Conservation (phyloP, 2,329 filamentous ascomycete species). For the Colletotrichum euphorbiae region DNA sequence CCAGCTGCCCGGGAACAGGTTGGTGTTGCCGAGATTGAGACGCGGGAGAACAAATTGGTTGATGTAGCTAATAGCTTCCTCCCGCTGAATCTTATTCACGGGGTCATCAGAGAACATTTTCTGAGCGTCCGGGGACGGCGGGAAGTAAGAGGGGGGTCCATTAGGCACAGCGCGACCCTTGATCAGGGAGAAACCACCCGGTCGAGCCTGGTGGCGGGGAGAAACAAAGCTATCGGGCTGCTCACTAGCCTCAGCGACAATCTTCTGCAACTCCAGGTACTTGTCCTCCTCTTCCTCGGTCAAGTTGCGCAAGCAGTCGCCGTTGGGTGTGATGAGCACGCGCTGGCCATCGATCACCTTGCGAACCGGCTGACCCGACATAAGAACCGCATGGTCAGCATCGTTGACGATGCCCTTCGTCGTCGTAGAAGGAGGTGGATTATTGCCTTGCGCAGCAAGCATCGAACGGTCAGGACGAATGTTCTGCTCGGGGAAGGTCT, state of each 20-base stretch:
- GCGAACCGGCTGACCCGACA: constrained; percentile 68
- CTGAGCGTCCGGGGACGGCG: constrained; percentile 58
- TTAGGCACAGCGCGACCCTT: constrained; percentile 74
- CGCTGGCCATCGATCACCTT: constrained; percentile 74
- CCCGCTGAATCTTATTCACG: constrained; percentile 73
- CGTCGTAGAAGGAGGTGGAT: constrained; percentile 41
- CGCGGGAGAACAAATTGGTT: constrained; percentile 75
- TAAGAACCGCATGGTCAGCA: constrained; percentile 66
- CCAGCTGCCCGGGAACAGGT: constrained; percentile 50
- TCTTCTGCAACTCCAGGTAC: constrained; percentile 76
- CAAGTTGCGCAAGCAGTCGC: constrained; percentile 80
- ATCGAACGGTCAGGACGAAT: constrained; percentile 20
- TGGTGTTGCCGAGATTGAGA: constrained; percentile 64
- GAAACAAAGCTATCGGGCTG: constrained; percentile 68
- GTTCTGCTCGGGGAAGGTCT: constrained; percentile 47
- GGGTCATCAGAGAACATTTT: constrained; percentile 61
- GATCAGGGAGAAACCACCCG: constrained; percentile 70
- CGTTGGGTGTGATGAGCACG: constrained; percentile 80
- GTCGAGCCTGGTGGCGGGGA: constrained; percentile 63
- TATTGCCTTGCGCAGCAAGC: constrained; percentile 16
- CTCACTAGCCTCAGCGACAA: constrained; percentile 61
- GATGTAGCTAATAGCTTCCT: constrained; percentile 75
- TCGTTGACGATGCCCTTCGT: constrained; percentile 62
- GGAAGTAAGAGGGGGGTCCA: constrained; percentile 72
- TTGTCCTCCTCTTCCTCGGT: constrained; percentile 75